Conservation (phyloP, 2,329 filamentous ascomycete species). For the Colletotrichum liriopes region DNA sequence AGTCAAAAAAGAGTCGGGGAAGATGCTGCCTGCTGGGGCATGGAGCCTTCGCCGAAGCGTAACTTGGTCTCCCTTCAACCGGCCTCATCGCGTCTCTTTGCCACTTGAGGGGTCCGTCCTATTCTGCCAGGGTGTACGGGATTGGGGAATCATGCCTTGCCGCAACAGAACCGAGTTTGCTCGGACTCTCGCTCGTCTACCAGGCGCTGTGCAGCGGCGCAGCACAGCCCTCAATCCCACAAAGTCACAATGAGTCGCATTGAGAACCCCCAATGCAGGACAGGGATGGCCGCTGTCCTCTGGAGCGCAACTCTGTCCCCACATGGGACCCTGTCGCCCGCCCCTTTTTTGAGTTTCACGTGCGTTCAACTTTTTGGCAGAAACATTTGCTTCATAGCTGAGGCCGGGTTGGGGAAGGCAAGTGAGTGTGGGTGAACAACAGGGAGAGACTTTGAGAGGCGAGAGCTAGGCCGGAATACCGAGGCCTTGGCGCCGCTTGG, state of each 20-base stretch:
- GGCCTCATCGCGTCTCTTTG: constrained; percentile 2
- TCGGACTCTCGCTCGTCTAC: not conserved
- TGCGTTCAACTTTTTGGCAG: constrained; percentile 26
- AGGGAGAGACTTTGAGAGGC: not conserved
- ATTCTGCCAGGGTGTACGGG: not conserved
- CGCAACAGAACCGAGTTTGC: not conserved
- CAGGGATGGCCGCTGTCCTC: constrained; percentile 16
- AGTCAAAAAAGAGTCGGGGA: not conserved
- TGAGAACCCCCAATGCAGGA: constrained; percentile 3
- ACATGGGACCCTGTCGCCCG: constrained; percentile 23
- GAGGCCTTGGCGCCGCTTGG: not conserved
- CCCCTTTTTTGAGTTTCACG: constrained; percentile 25
- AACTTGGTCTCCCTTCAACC: not conserved
- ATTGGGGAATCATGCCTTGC: not conserved
- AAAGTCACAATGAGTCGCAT: constrained; percentile 17
- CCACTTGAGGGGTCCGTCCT: constrained; percentile 9
- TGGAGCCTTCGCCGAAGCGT: too few relatives aligned
- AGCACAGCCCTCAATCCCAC: constrained; percentile 12
- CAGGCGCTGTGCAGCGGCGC: not conserved
- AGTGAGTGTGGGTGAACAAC: not conserved
- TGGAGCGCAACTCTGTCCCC: constrained; percentile 26
- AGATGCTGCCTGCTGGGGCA: not conserved
- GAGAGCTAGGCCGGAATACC: not conserved
- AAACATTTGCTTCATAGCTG: constrained; percentile 41
- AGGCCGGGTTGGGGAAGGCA: not conserved